Conservation (phyloP, 139 green algal species). For the Tetraselmis striata region DNA sequence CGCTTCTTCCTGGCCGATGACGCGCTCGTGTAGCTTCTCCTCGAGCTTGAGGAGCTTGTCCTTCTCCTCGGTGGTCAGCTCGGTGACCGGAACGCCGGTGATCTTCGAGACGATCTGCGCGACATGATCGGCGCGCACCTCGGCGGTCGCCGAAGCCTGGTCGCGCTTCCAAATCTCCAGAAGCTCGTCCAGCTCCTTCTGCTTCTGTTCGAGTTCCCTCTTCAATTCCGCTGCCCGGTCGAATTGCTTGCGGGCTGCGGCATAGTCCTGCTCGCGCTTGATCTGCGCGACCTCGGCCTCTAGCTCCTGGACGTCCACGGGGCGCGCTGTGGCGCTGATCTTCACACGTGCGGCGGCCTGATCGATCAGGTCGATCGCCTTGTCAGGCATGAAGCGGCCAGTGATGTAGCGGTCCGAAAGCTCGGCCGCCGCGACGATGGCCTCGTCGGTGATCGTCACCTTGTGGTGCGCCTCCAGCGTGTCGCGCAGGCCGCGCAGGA, state of each 20-base stretch:
- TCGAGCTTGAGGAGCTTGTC: constrained; percentile 98
- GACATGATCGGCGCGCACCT: too few relatives aligned
- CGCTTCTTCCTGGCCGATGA: constrained; percentile 97
- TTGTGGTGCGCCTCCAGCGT: constrained; percentile 98
- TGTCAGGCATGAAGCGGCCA: constrained; percentile 75
- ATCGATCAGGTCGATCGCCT: constrained; percentile 98
- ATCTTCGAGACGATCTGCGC: too few relatives aligned
- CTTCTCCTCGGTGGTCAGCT: constrained; percentile 83
- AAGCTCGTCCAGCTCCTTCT: too few relatives aligned
- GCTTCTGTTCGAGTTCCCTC: too few relatives aligned
- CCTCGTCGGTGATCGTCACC: constrained; percentile 95
- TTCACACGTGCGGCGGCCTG: constrained; percentile 96
- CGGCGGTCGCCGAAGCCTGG: too few relatives aligned
- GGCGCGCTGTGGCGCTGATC: too few relatives aligned
- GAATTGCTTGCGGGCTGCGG: constrained; percentile 90
- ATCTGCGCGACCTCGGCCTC: too few relatives aligned
- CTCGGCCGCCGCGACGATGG: constrained; percentile 85
- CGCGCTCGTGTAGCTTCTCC: constrained; percentile 86
- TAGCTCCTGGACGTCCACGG: too few relatives aligned
- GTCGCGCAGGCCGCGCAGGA: constrained; percentile 87
- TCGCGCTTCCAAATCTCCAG: too few relatives aligned
- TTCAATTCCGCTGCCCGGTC: constrained; percentile 98
- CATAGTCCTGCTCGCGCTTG: constrained; percentile 81
- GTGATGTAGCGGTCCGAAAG: constrained; percentile 93
- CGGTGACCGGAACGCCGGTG: too few relatives aligned